Evolutionary conservation across 768 basidiomycete species (phyloP), one percentile per base, ranked within the genome.

Genomic region (Serendipita vermifera): DNA sequence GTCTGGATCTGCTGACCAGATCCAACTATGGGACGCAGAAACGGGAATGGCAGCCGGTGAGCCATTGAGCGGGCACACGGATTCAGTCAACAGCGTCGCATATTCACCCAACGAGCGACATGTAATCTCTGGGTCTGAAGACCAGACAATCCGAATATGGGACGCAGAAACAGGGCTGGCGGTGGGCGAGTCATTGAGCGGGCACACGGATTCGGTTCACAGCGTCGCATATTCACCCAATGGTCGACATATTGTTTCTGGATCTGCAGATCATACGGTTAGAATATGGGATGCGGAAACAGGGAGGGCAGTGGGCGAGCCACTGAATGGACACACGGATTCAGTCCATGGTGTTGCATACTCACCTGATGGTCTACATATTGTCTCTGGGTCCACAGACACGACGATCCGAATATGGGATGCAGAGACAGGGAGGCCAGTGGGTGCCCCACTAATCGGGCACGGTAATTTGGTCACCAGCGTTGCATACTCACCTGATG

Each of bases 391-490:
- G 3, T 66, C 65, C 36, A 63, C 72, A 20, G 73, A 74, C 60
- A 71, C 70, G 26, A 67, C 72, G 62, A 69, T 74, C 35, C 67
- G 72, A 35, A 68, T 74, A 1, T 74, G 73, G 73, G 71, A 73
- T 59, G 66, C 70, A 54, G 41, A 62, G 29, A 71, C 67, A 2
- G 71, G 71, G 5, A 63, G 67, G 36, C 65, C 72, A 33, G 59
- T 72, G 24, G 72, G 36, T 24, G 39, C 29, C 20, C 32, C 56
- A 71, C 55, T 62, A 69, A 35, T 64, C 71, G 36, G 36, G 17
- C 36, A 38, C 36, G 17, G 36, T 17, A n/a, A n/a, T 17, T 38
- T 17, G 17, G 57, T 53, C 5, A 9, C 20, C 22, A n/a, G 41
- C 13, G 24, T 46, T 15, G 22, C 41, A n/a, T 53, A 22, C 5